phyloP scores from a whole-genome alignment of 2,329 filamentous ascomycete genomes.

The Hortaea werneckii region DNA sequence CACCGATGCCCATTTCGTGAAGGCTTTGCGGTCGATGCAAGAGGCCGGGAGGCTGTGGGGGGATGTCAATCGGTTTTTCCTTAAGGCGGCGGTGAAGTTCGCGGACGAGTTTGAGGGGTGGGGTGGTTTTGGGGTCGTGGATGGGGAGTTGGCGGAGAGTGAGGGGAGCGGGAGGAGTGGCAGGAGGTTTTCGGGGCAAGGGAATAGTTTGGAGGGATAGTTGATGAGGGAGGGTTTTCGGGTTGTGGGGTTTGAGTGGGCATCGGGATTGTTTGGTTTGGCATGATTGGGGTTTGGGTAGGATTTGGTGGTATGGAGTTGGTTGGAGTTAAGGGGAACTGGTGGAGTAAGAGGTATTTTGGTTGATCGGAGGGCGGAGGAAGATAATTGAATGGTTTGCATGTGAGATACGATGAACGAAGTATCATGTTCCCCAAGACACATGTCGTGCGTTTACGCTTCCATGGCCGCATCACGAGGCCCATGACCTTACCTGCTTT shows the following conservation, averaged over 20 bases:
- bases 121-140: slow-evolving; percentile 37
- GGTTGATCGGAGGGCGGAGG: not conserved
- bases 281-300: too few relatives aligned
- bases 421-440: too few relatives aligned
- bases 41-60: slow-evolving; percentile 68
- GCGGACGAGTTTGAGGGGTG: slow-evolving; percentile 64
- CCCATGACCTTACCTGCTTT: too few relatives aligned
- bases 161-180: slow-evolving; percentile 1
- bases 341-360: not conserved
- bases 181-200: slow-evolving; percentile 12
- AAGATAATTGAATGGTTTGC: not conserved
- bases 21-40: slow-evolving; percentile 65
- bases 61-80: slow-evolving; percentile 54
- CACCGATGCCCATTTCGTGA: slow-evolving; percentile 75
- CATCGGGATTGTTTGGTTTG: not conserved
- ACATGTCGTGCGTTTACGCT: too few relatives aligned
- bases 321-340: not conserved
- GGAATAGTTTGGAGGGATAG: slow-evolving; percentile 1
- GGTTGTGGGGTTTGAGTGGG: not conserved
- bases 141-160: slow-evolving; percentile 6
- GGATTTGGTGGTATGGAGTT: too few relatives aligned
- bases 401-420: not conserved
- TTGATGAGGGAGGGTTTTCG: not conserved
- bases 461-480: too few relatives aligned
- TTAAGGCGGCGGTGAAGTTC: slow-evolving; percentile 61